Evolutionary conservation across 2,329 filamentous ascomycete genomes (phyloP), one percentile per base, ranked within the genome.

Genomic region (Colletotrichum sp.): DNA sequence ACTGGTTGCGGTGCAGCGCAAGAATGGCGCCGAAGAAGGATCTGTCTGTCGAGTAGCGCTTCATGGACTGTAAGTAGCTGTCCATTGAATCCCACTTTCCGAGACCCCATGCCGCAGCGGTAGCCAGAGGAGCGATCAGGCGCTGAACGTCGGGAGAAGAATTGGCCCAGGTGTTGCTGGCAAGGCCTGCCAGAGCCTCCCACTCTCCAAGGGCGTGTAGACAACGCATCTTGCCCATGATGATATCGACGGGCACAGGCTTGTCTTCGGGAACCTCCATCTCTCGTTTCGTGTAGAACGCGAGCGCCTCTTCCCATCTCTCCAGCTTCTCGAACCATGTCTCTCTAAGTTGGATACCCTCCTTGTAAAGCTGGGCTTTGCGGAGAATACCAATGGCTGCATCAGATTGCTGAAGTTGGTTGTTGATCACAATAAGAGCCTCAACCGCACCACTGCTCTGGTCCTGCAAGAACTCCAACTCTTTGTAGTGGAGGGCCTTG

Each of bases 181-280:
- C 96, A 70, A 99, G 89, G 65, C 92, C 93, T 1, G 96, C 97
- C 18, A 99, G 89, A 6, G 95, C 93, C 79, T 98, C 97, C 97
- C 97, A 99, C 84, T 99, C 97, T 77, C 97, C 97, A 43, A 99
- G 89, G 10, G 97, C 97, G 83, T 99, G 97, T 78, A 98, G 87
- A 89, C 97, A 99, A 64, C 97, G 93, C 97, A 99, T 99, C 86
- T 99, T 99, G 79, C 97, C 97, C 96, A 99, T 98, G 39, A 98
- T 96, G 70, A 99, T 95, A 76, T 98, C 97, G 76, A 99, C 95
- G 0, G 95, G 96, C 0, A 88, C 86, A 2, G 87, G 83, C 76
- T 90, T 86, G 71, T 91, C 89, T 4, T 87, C 84, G 1, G 89
- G 88, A 34, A 95, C 89, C 78, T 95, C 93, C 67, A 88, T 86